Evolutionary conservation across 1,284 basidiomycete genomes (phyloP), one percentile per base, ranked within the genome.

Genomic region (Pseudozyma thailandica): DNA sequence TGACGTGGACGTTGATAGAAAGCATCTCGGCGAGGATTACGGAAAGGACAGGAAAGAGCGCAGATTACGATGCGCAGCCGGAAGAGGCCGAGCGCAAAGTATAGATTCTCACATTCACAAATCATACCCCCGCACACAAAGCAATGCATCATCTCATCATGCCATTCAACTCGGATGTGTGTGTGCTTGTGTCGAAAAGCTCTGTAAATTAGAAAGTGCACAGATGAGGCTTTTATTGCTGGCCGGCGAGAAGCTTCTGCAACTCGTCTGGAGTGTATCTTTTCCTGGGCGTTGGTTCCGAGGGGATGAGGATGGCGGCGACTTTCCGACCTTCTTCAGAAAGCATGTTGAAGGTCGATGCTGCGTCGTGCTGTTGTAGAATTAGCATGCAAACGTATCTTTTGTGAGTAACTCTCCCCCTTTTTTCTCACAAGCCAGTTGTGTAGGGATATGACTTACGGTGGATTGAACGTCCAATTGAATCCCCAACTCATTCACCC

Each of bases 391-490:
- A 13, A 9, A n/a, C 27, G 4, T 30, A 10, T 23, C 20, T 18
- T 23, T 30, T 21, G 33, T 48, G 33, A 46, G 41, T 38, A 10
- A 26, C 16, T 23, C 13, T 35, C 37, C 20, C n/a, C 43, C n/a
- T 51, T 9, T 16, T 23, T n/a, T 21, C 6, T 15, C 21, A 6
- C 15, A n/a, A 1, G 5, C 15, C n/a, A 26, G 20, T 10, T 6
- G 18, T 27, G 18, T 9, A 28, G 13, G 31, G 23, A 3, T 4
- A 13, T 28, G 8, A 86, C 90, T 62, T 78, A 94, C 94, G 45
- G 93, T 93, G 81, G 94, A 92, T 90, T 95, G 93, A n/a, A 93
- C 87, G 74, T 98, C 95, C 44, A 94, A 84, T 78, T 94, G 92
- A 62, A 97, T 92, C 6, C 94, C 94, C 35, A 93, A 82, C 37